These are phyloP conservation scores for Helenozyma rhizophorensis DNA, from an alignment of 805 yeast genomes.

Conservation along the genomic window DNA sequence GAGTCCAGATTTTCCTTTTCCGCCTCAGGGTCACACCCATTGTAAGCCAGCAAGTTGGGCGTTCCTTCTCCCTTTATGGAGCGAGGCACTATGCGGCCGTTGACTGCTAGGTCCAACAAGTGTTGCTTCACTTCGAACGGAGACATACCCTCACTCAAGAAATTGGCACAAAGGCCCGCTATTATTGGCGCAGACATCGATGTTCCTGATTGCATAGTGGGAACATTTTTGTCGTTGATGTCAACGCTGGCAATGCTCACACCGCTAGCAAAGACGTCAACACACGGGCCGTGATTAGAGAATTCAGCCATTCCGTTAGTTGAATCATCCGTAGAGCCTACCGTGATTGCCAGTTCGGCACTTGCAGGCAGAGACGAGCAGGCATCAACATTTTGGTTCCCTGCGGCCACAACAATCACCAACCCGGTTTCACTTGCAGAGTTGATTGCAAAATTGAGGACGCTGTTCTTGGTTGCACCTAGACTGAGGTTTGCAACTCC, in stretches of 20 bases:
- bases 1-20: too few species aligned
- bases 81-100: constrained; percentile 2
- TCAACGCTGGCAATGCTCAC: constrained; percentile 58
- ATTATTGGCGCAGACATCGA: constrained; percentile 17
- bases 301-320: constrained; percentile 69
- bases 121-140: constrained; percentile 8
- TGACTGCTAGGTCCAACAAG: constrained; percentile 10
- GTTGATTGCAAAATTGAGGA: constrained; percentile 69
- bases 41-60: constrained; percentile 15
- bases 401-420: constrained; percentile 78
- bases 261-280: constrained; percentile 83
- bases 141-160: constrained; percentile 13
- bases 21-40: constrained; percentile 17
- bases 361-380: constrained; percentile 87
- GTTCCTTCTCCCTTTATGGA: constrained; percentile 10
- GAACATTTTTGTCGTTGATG: constrained; percentile 18
- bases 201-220: constrained; percentile 13
- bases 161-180: constrained; percentile 14
- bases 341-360: constrained; percentile 65
- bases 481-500: constrained; percentile 79
- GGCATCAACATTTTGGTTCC: constrained; percentile 74
- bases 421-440: constrained; percentile 74
- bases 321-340: constrained; percentile 83
- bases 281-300: constrained; percentile 93
- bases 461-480: constrained; percentile 65